These are phyloP conservation scores for Penicillium verhagenii DNA, from an alignment of 495 filamentous ascomycete genomes.

Conservation along the genomic window DNA sequence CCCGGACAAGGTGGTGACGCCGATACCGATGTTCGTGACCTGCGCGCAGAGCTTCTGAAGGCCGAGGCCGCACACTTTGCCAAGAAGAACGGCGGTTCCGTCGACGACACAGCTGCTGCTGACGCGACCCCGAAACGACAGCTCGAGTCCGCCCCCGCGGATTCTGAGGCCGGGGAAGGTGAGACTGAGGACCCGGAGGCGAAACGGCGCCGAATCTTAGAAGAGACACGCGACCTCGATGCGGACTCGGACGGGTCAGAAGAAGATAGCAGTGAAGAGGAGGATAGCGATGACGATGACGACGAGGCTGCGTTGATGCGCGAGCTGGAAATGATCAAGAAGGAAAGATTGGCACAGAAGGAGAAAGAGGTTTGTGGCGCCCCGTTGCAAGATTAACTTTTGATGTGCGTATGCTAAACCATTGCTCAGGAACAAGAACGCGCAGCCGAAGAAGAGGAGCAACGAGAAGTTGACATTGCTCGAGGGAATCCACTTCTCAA, in stretches of 20 bases:
- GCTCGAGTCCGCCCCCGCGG: conserved; percentile 50
- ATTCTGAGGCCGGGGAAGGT: conserved; percentile 29
- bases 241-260: conserved; percentile 76
- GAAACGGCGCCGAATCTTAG: conserved; percentile 83
- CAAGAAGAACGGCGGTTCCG: conserved; percentile 67
- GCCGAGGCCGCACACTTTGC: conserved; percentile 87
- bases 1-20: conserved; percentile 85
- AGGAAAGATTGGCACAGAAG: conserved; percentile 79
- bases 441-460: conserved; percentile 73
- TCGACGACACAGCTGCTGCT: conserved; percentile 34
- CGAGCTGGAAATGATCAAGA: conserved; percentile 92
- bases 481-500: conserved; percentile 91
- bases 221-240: conserved; percentile 86
- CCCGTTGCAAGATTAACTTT: not conserved
- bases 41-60: conserved; percentile 84
- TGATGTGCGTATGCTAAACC: conserved; percentile 7
- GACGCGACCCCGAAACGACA: conserved; percentile 61
- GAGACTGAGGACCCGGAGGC: conserved; percentile 67
- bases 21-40: conserved; percentile 71
- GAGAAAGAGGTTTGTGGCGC: conserved; percentile 65
- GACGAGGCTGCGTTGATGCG: conserved; percentile 87
- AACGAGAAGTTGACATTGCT: conserved; percentile 84
- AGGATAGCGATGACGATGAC: conserved; percentile 78
- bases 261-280: conserved; percentile 71
- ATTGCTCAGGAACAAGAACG: conserved; percentile 67